Conservation (phyloP, 768 basidiomycete genomes). For the Lentinula guzmanii region DNA sequence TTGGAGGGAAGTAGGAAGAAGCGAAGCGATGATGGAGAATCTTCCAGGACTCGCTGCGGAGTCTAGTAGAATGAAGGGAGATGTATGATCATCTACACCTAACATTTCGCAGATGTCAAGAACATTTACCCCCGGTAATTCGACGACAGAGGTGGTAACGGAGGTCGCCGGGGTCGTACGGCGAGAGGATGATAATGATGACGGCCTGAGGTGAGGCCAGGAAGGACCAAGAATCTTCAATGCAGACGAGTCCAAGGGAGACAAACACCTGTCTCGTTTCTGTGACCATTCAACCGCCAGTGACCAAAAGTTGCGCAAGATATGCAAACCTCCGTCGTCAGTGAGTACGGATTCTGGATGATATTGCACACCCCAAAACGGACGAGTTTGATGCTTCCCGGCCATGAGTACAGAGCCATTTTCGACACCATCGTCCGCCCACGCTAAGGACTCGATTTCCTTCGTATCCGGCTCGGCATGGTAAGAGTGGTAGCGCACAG, state of each 20-base stretch:
- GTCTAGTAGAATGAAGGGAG: slow-evolving; percentile 69
- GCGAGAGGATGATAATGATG: slow-evolving; percentile 18
- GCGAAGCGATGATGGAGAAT: slow-evolving; percentile 64
- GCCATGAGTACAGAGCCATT: slow-evolving; percentile 76
- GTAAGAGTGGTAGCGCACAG: slow-evolving; percentile 79
- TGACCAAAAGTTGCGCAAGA: slow-evolving; percentile 70
- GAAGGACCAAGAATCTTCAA: slow-evolving; percentile 36
- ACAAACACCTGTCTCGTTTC: slow-evolving; percentile 26
- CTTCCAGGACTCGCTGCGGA: slow-evolving; percentile 73
- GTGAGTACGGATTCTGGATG: slow-evolving; percentile 85
- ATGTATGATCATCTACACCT: slow-evolving; percentile 49
- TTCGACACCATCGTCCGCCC: slow-evolving; percentile 62
- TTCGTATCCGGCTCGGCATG: slow-evolving; percentile 47
- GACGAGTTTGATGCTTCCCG: slow-evolving; percentile 51
- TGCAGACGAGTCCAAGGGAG: slow-evolving; percentile 34
- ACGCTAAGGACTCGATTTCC: slow-evolving; percentile 62
- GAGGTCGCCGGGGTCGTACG: slow-evolving; percentile 11
- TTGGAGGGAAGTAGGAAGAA: slow-evolving; percentile 46
- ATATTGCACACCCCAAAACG: slow-evolving; percentile 88
- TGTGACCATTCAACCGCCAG: slow-evolving; percentile 56
- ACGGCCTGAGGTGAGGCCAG: slow-evolving; percentile 45
- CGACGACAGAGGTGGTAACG: not conserved
- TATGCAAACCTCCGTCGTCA: slow-evolving; percentile 57
- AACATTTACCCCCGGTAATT: slow-evolving; percentile 26
- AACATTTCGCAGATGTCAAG: slow-evolving; percentile 55